phyloP scores from a whole-genome alignment of 2,329 filamentous ascomycete species.

The Gaeumannomyces tritici region DNA sequence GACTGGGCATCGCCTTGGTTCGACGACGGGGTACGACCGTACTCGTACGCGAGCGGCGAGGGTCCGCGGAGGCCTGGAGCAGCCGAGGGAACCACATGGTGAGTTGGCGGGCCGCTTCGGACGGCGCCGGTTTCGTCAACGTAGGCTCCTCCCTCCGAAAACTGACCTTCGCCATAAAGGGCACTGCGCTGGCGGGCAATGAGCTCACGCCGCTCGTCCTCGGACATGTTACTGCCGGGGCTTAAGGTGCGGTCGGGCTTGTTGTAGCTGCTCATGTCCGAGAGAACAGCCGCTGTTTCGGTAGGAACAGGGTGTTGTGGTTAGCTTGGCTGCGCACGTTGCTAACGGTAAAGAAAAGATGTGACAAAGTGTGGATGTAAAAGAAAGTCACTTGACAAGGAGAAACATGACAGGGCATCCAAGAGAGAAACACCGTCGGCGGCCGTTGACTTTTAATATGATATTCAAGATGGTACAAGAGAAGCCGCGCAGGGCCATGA shows the following conservation, averaged over 20 bases:
- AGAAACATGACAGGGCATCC: not conserved
- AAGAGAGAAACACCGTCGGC: too few relatives aligned
- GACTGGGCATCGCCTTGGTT: not conserved
- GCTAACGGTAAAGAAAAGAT: not conserved
- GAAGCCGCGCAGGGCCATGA: not conserved
- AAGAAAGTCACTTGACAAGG: conserved; percentile 1
- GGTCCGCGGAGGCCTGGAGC: conserved; percentile 60
- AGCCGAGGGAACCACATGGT: conserved; percentile 24
- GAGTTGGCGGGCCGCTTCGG: conserved; percentile 57
- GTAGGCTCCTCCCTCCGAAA: conserved; percentile 58
- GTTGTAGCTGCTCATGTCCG: conserved; percentile 31
- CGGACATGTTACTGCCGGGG: conserved; percentile 68
- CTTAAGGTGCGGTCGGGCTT: conserved; percentile 84
- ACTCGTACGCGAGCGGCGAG: conserved; percentile 73
- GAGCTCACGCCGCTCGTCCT: conserved; percentile 91
- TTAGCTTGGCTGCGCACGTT: not conserved
- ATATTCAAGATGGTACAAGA: not conserved
- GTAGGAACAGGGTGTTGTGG: not conserved
- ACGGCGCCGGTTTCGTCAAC: conserved; percentile 57
- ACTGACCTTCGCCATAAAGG: conserved; percentile 70
- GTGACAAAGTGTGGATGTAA: not conserved
- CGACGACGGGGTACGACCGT: conserved; percentile 31
- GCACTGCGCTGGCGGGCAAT: conserved; percentile 94
- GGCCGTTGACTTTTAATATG: not conserved
- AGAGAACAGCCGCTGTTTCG: conserved; percentile 32